A percentile compares a stretch with the other conserved stretches of the same genome.
These are phyloP conservation scores for Cladosporium sp. DNA, from an alignment of 2,329 filamentous ascomycete species.

Conservation along the genomic window DNA sequence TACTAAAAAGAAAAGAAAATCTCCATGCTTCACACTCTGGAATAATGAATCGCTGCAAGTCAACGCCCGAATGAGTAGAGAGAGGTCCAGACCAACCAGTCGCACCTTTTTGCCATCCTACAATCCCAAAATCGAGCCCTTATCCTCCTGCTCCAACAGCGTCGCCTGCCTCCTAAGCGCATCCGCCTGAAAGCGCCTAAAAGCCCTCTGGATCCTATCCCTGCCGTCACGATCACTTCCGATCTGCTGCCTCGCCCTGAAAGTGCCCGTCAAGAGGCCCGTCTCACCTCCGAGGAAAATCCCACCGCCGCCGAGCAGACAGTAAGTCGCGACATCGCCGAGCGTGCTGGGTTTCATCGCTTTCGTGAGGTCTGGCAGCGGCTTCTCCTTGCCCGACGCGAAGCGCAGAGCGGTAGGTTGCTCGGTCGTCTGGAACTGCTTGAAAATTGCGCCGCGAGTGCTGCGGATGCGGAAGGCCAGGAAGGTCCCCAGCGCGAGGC, in stretches of 20 bases:
- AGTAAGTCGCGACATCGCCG: constrained; percentile 60
- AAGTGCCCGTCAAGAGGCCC: constrained; percentile 56
- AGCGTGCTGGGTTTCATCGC: constrained; percentile 53
- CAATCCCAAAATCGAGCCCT: constrained; percentile 9
- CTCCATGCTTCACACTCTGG: too few species aligned
- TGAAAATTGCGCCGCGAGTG: constrained; percentile 56
- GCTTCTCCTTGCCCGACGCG: constrained; percentile 56
- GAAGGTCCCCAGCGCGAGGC: constrained; percentile 56
- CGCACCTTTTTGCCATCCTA: background rate
- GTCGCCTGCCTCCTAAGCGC: constrained; percentile 58
- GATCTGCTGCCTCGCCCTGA: constrained; percentile 51
- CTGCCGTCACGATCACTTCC: constrained; percentile 50
- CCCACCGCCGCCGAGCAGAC: constrained; percentile 58
- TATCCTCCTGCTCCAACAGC: constrained; percentile 43
- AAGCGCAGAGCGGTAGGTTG: constrained; percentile 61
- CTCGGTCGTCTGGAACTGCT: constrained; percentile 57
- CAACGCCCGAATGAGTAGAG: too few species aligned
- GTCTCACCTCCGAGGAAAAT: constrained; percentile 62
- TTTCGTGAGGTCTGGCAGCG: constrained; percentile 58
- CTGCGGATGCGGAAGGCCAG: constrained; percentile 55
- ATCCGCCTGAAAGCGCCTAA: constrained; percentile 59
- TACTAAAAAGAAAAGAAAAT: too few species aligned
- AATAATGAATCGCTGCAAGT: too few species aligned
- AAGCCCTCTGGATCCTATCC: constrained; percentile 59
- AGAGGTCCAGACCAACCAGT: too few species aligned